phyloP scores from a whole-genome alignment of 495 filamentous ascomycete species.

The Umbilicaria muhlenbergii region DNA sequence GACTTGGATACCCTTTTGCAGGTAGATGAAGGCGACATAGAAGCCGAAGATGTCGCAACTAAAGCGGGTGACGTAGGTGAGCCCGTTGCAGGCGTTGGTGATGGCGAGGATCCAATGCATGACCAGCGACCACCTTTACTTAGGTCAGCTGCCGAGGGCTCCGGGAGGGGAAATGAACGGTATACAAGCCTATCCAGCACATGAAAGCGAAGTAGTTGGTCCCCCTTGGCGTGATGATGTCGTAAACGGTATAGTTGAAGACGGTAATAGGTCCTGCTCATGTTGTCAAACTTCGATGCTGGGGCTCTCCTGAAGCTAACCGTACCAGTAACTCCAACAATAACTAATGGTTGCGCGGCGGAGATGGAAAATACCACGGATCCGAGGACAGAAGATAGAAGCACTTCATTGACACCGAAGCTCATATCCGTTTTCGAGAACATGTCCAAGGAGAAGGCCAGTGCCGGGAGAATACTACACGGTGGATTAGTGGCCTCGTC shows the following conservation, averaged over 20 bases:
- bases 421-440: conserved; percentile 62
- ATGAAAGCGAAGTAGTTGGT: conserved; percentile 69
- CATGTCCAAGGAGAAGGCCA: conserved; percentile 81
- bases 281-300: background rate
- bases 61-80: conserved; percentile 71
- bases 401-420: conserved; percentile 74
- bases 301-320: background rate
- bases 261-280: conserved; percentile 61
- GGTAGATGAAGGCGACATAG: conserved; percentile 75
- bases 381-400: conserved; percentile 63
- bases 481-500: conserved; percentile 1
- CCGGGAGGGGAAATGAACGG: background rate
- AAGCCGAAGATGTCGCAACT: conserved; percentile 81
- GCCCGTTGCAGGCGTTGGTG: conserved; percentile 64
- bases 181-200: conserved; percentile 64
- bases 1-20: conserved; percentile 74
- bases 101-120: conserved; percentile 71
- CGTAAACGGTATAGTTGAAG: conserved; percentile 78
- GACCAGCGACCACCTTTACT: conserved; percentile 50
- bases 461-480: conserved; percentile 57
- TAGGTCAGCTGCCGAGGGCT: conserved; percentile 2
- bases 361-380: conserved; percentile 61
- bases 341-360: conserved; percentile 66
- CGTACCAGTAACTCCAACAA: conserved; percentile 76
- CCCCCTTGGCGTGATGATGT: conserved; percentile 56